Conservation (phyloP, 495 filamentous ascomycete genomes). For the Pseudomonodictys pantanalensis region DNA sequence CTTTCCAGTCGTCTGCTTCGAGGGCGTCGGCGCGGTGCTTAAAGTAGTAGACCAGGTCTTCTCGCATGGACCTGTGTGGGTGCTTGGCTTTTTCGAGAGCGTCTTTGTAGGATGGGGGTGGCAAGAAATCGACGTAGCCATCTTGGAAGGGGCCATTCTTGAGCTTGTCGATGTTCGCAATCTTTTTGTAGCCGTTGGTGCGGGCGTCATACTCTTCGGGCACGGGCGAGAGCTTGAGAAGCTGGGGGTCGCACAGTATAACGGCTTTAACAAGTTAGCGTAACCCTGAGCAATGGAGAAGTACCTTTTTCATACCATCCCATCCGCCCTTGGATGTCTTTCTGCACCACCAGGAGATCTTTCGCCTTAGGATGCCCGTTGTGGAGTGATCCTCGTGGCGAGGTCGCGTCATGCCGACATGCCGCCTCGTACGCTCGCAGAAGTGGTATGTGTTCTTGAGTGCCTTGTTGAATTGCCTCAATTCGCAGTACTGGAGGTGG, state of each 20-base stretch:
- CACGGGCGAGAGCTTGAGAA: neutral
- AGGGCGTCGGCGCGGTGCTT: slow-evolving; percentile 16
- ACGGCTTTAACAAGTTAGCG: slow-evolving; percentile 13
- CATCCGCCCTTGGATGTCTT: slow-evolving; percentile 13
- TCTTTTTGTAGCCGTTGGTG: neutral
- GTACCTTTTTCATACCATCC: slow-evolving; percentile 13
- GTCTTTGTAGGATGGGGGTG: neutral
- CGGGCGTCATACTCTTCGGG: neutral
- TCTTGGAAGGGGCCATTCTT: slow-evolving; percentile 24
- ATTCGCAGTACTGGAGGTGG: slow-evolving; percentile 29
- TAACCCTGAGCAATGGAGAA: neutral
- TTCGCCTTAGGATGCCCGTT: slow-evolving; percentile 25
- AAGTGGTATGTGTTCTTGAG: slow-evolving; percentile 9
- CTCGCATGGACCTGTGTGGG: slow-evolving; percentile 20
- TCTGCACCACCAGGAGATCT: slow-evolving; percentile 25
- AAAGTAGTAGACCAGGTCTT: slow-evolving; percentile 23
- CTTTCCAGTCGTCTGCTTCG: slow-evolving; percentile 6
- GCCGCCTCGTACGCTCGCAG: slow-evolving; percentile 23
- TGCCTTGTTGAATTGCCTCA: slow-evolving; percentile 20
- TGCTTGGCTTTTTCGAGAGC: slow-evolving; percentile 3
- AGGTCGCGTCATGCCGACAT: slow-evolving; percentile 27
- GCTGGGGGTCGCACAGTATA: slow-evolving; percentile 29
- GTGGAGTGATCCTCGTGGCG: slow-evolving; percentile 15
- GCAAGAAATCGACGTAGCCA: slow-evolving; percentile 31
- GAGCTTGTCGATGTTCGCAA: neutral